These are phyloP conservation scores for Fusarium piperis DNA, from an alignment of 2,329 filamentous ascomycete species.

Conservation along the genomic window DNA sequence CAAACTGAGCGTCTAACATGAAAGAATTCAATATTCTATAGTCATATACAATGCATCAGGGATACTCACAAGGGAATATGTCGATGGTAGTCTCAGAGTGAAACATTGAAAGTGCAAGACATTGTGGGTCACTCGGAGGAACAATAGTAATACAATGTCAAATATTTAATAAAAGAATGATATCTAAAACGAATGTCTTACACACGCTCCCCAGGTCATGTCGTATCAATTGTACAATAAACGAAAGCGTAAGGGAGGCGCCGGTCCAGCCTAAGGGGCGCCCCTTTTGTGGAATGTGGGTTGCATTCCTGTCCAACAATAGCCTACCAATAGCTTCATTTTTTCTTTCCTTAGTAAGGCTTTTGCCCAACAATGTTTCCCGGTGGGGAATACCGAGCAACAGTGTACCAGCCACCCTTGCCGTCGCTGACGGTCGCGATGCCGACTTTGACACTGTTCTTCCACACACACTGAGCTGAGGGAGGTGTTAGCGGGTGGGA, in stretches of 20 bases:
- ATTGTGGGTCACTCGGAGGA: background rate
- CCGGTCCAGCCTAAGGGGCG: background rate
- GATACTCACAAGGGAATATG: no score
- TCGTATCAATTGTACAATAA: background rate
- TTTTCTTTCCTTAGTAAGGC: conserved; percentile 33
- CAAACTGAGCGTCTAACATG: background rate
- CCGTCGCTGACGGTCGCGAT: conserved; percentile 42
- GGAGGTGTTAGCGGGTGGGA: background rate
- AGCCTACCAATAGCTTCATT: rapidly evolving
- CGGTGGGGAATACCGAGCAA: conserved; percentile 47
- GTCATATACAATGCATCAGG: background rate
- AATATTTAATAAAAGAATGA: background rate
- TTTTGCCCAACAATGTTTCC: conserved; percentile 46
- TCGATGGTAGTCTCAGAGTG: background rate
- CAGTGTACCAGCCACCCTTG: conserved; percentile 45
- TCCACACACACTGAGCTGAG: conserved; percentile 46
- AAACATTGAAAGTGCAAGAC: background rate
- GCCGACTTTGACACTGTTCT: conserved; percentile 45
- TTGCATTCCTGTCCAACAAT: background rate
- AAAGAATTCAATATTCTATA: background rate
- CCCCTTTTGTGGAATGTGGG: background rate
- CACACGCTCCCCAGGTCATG: background rate
- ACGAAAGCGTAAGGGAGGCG: conserved; percentile 22
- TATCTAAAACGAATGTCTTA: background rate
- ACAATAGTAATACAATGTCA: background rate